phyloP scores from a whole-genome alignment of 2,329 filamentous ascomycete genomes.

The Ustulina deusta region DNA sequence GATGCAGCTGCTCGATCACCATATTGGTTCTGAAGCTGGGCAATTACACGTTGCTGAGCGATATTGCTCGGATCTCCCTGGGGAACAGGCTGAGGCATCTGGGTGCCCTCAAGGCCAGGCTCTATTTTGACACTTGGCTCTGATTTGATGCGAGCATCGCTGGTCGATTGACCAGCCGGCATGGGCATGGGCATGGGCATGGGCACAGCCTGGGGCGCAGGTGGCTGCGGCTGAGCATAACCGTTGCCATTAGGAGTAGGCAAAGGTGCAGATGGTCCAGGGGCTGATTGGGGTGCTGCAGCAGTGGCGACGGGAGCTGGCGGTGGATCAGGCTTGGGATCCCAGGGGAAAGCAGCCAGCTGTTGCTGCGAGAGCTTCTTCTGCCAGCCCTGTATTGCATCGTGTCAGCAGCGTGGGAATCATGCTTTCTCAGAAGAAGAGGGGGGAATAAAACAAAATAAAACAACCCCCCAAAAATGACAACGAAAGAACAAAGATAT shows the following conservation, averaged over 20 bases:
- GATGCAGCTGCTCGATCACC: constrained; percentile 74
- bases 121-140: constrained; percentile 64
- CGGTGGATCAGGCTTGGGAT: constrained; percentile 79
- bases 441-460: neutral
- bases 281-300: constrained; percentile 43
- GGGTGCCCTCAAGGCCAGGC: constrained; percentile 54
- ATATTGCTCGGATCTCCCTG: constrained; percentile 31
- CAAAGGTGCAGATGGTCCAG: constrained; percentile 42
- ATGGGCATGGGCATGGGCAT: constrained; percentile 47
- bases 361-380: constrained; percentile 85
- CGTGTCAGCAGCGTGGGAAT: constrained; percentile 35
- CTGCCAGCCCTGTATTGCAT: constrained; percentile 84
- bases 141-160: constrained; percentile 56
- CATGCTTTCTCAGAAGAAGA: neutral
- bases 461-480: neutral
- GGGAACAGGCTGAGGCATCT: constrained; percentile 25
- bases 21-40: constrained; percentile 69
- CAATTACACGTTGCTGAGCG: constrained; percentile 61
- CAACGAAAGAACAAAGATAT: neutral
- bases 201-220: constrained; percentile 42
- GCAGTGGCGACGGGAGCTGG: constrained; percentile 56
- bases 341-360: constrained; percentile 94
- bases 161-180: constrained; percentile 41
- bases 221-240: constrained; percentile 48
- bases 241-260: constrained; percentile 47